Percentiles rank a stretch among this genome's conserved stretches.
Evolutionary conservation across 139 green algal genomes (phyloP).

Genomic region (Yamagishiella unicocca): DNA sequence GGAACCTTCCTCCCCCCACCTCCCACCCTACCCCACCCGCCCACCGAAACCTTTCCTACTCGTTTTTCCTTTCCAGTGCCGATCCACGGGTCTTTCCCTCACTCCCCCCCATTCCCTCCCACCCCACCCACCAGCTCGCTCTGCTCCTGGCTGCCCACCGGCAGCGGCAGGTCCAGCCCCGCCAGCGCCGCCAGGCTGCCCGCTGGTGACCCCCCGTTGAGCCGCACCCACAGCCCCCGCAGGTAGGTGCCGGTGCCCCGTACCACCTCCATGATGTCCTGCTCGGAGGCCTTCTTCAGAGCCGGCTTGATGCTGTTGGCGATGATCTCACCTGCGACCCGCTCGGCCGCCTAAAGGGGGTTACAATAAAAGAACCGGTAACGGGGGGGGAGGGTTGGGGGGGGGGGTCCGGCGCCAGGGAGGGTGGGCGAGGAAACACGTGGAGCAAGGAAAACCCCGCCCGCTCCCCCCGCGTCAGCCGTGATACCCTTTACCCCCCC

Average conservation of each 20-base stretch:
- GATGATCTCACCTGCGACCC: constrained; percentile 81
- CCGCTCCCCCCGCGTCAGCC: too few relatives aligned
- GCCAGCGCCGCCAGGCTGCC: constrained; percentile 4
- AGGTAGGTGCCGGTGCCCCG: constrained; percentile 68
- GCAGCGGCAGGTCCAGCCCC: constrained; percentile 69
- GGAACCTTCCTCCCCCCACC: not conserved
- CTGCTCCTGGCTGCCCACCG: constrained; percentile 56
- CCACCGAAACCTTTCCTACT: too few relatives aligned
- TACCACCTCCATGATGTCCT: constrained; percentile 71
- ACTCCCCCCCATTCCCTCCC: not conserved
- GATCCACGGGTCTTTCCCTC: too few relatives aligned
- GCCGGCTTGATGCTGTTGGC: constrained; percentile 77
- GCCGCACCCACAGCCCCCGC: constrained; percentile 79
- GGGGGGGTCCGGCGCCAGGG: not conserved
- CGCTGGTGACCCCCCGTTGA: constrained; percentile 75
- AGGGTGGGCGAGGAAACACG: not conserved
- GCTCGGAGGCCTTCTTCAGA: constrained; percentile 67
- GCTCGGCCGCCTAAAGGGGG: constrained; percentile 67
- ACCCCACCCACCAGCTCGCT: constrained; percentile 60
- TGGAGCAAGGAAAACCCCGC: not conserved
- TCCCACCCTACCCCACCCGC: not conserved
- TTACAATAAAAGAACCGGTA: not conserved
- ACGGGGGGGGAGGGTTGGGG: not conserved
- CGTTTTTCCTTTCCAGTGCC: too few relatives aligned
- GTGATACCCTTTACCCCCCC: too few relatives aligned